These are phyloP conservation scores for Cerioporus squamosus DNA, from an alignment of 1,284 basidiomycete genomes.

Conservation along the genomic window DNA sequence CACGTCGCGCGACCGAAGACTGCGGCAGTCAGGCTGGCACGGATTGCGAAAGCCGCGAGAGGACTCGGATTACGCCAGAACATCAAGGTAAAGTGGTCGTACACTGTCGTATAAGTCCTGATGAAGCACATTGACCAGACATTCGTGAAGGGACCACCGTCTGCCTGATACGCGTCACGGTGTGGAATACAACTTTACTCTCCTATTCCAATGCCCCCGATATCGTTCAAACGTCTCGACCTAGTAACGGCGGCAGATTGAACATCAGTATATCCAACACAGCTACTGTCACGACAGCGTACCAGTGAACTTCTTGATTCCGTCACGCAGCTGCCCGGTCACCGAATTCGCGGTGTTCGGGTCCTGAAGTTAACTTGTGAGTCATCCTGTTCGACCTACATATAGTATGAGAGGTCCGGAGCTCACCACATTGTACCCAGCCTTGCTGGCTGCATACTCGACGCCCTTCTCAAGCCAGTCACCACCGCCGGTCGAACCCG, in stretches of 20 bases:
- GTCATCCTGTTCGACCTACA: not conserved
- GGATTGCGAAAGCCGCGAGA: too few relatives aligned
- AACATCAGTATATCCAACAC: not conserved
- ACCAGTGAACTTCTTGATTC: slow-evolving; percentile 43
- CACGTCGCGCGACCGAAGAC: too few relatives aligned
- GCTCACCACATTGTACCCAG: slow-evolving; percentile 52
- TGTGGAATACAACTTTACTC: too few relatives aligned
- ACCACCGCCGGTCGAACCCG: slow-evolving; percentile 18
- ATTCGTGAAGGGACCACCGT: too few relatives aligned
- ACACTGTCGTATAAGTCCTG: too few relatives aligned
- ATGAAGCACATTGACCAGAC: too few relatives aligned
- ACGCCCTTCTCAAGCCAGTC: slow-evolving; percentile 48
- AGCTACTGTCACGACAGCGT: not conserved
- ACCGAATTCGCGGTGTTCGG: slow-evolving; percentile 41
- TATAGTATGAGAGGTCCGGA: not conserved
- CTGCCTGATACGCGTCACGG: too few relatives aligned
- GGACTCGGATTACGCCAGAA: too few relatives aligned
- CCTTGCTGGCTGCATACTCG: slow-evolving; percentile 43
- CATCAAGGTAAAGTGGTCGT: too few relatives aligned
- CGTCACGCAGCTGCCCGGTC: slow-evolving; percentile 39
- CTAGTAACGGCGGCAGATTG: not conserved
- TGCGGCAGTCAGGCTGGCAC: too few relatives aligned
- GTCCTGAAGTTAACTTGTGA: slow-evolving; percentile 22
- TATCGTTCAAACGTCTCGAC: not conserved
- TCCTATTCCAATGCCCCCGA: too few relatives aligned